A percentile compares a stretch with the other conserved stretches of the same genome.
phyloP scores from a whole-genome alignment of 2,329 filamentous ascomycete species.

The Ilyonectria robusta region DNA sequence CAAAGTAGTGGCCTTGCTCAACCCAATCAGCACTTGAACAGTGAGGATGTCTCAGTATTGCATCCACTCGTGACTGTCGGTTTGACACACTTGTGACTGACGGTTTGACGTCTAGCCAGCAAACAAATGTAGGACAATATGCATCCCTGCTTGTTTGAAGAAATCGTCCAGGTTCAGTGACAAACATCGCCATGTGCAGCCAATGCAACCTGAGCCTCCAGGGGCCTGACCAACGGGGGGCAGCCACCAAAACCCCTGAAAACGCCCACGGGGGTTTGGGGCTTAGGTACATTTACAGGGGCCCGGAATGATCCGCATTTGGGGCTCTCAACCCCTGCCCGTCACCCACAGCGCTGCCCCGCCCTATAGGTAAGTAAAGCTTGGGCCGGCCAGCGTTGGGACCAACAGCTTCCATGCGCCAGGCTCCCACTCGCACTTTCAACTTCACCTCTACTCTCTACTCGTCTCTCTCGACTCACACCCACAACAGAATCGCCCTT shows the following conservation, averaged over 20 bases:
- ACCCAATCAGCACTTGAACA: too few relatives aligned
- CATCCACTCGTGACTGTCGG: too few relatives aligned
- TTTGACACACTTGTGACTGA: too few relatives aligned
- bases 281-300: background rate
- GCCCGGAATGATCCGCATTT: background rate
- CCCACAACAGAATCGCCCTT: background rate
- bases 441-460: background rate
- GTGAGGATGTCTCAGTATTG: too few relatives aligned
- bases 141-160: too few relatives aligned
- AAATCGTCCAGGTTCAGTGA: background rate
- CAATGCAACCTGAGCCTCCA: background rate
- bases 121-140: too few relatives aligned
- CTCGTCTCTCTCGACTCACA: background rate
- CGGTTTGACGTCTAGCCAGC: too few relatives aligned
- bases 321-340: background rate
- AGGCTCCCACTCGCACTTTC: background rate
- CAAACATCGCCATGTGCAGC: background rate
- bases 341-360: background rate
- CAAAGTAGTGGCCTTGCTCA: too few relatives aligned
- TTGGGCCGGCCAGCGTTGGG: background rate
- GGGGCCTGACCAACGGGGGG: background rate
- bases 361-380: background rate
- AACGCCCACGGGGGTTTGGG: background rate
- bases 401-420: background rate
- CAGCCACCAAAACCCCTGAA: background rate